Percentiles rank a stretch among this genome's conserved stretches.
Conservation (phyloP, 345 rosid genomes). For the Citrus sp. region DNA sequence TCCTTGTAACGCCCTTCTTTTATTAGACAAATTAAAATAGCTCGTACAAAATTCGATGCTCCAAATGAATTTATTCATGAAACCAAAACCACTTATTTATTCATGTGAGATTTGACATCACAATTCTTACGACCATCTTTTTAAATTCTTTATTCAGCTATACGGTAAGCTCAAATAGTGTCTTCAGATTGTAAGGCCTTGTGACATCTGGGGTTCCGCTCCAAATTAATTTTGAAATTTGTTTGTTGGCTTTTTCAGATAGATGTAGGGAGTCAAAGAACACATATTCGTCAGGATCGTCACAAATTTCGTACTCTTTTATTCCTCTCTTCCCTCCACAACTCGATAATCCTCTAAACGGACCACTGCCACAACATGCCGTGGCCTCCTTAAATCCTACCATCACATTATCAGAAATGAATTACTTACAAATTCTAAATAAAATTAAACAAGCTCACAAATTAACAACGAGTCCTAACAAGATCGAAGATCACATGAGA, state of each 20-base stretch:
- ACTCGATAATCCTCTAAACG: neutral
- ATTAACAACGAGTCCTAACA: too few relatives aligned
- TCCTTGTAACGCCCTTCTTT: too few relatives aligned
- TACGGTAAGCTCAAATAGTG: neutral
- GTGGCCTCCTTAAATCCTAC: constrained; percentile 3
- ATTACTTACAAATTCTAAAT: too few relatives aligned
- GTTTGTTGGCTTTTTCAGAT: constrained; percentile 29
- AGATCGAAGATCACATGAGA: too few relatives aligned
- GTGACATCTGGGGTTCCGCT: constrained; percentile 11
- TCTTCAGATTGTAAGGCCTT: constrained; percentile 19
- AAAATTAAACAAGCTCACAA: too few relatives aligned
- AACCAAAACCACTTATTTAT: too few relatives aligned
- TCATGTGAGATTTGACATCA: too few relatives aligned
- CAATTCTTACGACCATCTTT: too few relatives aligned
- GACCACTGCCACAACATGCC: constrained; percentile 21
- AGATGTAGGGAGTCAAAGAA: constrained; percentile 36
- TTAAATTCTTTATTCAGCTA: neutral
- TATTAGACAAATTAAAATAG: too few relatives aligned
- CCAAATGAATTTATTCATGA: too few relatives aligned
- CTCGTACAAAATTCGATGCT: too few relatives aligned
- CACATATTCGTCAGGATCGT: constrained; percentile 20
- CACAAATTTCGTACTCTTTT: constrained; percentile 18
- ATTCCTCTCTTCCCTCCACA: constrained; percentile 16
- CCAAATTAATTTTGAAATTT: constrained; percentile 40
- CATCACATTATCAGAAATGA: constrained; percentile 4